phyloP scores from a whole-genome alignment of 2,329 filamentous ascomycete genomes.

The Botrytis aclada region DNA sequence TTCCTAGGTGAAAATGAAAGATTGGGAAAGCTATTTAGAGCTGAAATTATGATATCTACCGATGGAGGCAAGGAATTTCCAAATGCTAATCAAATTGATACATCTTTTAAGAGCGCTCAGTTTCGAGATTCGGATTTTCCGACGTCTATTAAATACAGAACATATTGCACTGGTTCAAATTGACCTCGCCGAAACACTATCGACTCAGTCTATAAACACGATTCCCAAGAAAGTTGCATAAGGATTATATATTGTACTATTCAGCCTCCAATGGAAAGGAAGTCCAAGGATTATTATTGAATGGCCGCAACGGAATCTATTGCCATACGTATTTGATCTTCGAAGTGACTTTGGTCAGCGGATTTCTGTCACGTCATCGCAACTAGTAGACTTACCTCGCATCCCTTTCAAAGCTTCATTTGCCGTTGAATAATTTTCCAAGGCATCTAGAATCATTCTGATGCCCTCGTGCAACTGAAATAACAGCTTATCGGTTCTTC shows the following conservation, averaged over 20 bases:
- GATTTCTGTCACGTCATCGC: neutral
- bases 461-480: conserved; percentile 28
- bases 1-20: neutral
- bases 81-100: neutral
- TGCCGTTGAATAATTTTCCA: conserved; percentile 32
- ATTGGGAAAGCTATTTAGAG: neutral
- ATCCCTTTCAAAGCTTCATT: conserved; percentile 34
- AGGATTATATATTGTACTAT: neutral
- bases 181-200: neutral
- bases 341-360: neutral
- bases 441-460: conserved; percentile 25
- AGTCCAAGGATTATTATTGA: neutral
- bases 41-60: neutral
- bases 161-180: neutral
- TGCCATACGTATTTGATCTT: conserved; percentile 12
- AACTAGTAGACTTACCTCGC: conserved; percentile 27
- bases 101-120: neutral
- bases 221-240: neutral
- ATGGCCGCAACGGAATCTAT: neutral
- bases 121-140: too few species aligned
- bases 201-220: neutral
- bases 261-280: neutral
- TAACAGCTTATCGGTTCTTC: conserved; percentile 23
- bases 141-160: neutral
- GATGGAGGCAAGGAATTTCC: neutral